Percentiles rank a stretch among this genome's conserved stretches.
Conservation (phyloP, 1,139 yeast genomes). For the Yamadazyma triangularis region DNA sequence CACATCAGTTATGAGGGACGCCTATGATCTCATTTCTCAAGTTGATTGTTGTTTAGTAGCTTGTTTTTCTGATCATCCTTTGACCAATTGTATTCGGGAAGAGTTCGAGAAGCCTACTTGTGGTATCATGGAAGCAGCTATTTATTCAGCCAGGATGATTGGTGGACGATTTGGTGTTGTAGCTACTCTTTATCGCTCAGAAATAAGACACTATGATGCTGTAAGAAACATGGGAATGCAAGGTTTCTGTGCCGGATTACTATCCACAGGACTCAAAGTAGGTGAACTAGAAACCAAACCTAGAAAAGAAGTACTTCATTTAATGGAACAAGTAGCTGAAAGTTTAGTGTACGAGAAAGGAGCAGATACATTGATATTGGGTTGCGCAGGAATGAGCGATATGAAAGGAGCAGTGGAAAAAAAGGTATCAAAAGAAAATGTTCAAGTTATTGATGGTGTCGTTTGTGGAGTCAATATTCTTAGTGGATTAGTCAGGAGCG, state of each 20-base stretch:
- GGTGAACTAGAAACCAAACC: constrained; percentile 25
- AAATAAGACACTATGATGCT: constrained; percentile 18
- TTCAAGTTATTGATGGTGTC: constrained; percentile 20
- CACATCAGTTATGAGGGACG: constrained; percentile 7
- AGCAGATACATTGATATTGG: constrained; percentile 24
- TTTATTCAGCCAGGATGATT: constrained; percentile 7
- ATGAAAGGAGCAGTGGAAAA: constrained; percentile 22
- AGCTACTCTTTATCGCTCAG: constrained; percentile 17
- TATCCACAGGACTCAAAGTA: constrained; percentile 24
- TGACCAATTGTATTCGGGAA: constrained; percentile 8
- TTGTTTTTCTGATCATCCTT: constrained; percentile 10
- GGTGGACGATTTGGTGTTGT: constrained; percentile 13
- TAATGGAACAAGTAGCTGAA: constrained; percentile 18
- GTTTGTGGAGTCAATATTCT: constrained; percentile 16
- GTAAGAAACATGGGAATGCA: constrained; percentile 20
- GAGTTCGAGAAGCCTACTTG: constrained; percentile 9
- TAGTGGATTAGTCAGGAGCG: constrained; percentile 15
- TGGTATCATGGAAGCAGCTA: constrained; percentile 10
- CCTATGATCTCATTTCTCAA: constrained; percentile 4
- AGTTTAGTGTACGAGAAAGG: constrained; percentile 18
- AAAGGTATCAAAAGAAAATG: constrained; percentile 15
- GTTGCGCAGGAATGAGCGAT: constrained; percentile 32
- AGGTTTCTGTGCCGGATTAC: constrained; percentile 23
- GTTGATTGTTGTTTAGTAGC: constrained; percentile 10
- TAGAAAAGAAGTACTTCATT: constrained; percentile 17